A percentile compares a stretch with the other conserved stretches of the same genome.
These are phyloP conservation scores for Rostrohypoxylon terebratum DNA, from an alignment of 495 filamentous ascomycete genomes.

Conservation along the genomic window DNA sequence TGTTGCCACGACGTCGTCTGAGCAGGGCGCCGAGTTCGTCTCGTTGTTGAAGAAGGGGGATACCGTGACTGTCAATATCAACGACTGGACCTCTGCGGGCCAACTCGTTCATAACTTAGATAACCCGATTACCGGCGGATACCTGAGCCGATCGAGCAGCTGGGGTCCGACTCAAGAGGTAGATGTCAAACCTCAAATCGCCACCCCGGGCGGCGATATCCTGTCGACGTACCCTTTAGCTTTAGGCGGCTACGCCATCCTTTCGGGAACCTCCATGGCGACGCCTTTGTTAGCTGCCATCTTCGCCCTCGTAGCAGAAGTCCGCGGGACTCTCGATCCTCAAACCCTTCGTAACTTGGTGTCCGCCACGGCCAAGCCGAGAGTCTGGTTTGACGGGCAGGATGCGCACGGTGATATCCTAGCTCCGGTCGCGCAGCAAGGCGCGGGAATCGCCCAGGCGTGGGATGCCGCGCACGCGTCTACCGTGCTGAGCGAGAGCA, in stretches of 20 bases:
- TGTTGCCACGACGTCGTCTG: not conserved
- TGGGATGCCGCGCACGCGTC: not conserved
- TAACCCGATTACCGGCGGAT: slow-evolving; percentile 41
- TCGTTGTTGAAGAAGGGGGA: not conserved
- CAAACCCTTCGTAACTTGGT: not conserved
- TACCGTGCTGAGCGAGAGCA: slow-evolving; percentile 52
- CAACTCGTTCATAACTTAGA: not conserved
- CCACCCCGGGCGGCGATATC: slow-evolving; percentile 64
- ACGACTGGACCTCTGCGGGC: not conserved
- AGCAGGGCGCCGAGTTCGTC: not conserved
- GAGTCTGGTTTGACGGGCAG: not conserved
- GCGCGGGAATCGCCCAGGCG: not conserved
- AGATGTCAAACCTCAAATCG: slow-evolving; percentile 62
- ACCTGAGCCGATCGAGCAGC: slow-evolving; percentile 59
- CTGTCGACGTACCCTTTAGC: slow-evolving; percentile 63
- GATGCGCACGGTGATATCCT: not conserved
- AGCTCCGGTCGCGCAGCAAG: slow-evolving; percentile 8
- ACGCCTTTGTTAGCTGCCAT: not conserved
- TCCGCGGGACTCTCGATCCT: not conserved
- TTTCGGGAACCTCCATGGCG: not conserved
- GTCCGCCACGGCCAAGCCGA: not conserved
- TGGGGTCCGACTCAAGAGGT: slow-evolving; percentile 67
- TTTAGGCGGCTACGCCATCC: slow-evolving; percentile 1
- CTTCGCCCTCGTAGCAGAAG: not conserved
- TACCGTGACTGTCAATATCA: not conserved